Percentiles rank a stretch among this genome's conserved stretches.
Conservation (phyloP, 148 eudicot species). For the Arbutus unedo region DNA sequence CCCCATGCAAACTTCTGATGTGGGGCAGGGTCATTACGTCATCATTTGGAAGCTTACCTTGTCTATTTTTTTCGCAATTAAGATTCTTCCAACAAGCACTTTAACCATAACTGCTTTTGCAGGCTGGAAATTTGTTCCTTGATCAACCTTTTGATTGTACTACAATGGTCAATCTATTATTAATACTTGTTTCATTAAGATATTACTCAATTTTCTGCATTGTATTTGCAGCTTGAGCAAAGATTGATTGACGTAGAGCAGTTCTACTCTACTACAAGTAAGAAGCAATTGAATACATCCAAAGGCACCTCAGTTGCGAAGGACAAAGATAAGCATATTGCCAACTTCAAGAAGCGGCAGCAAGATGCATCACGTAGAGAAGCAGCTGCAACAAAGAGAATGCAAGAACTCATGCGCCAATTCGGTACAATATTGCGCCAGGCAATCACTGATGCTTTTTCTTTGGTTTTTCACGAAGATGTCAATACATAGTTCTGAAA, state of each 20-base stretch:
- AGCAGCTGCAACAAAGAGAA: conserved; percentile 66
- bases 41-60: neutral
- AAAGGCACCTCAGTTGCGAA: conserved; percentile 52
- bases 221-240: conserved; percentile 62
- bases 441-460: conserved; percentile 35
- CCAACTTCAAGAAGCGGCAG: conserved; percentile 45
- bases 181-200: neutral
- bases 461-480: neutral
- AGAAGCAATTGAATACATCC: conserved; percentile 42
- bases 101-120: neutral
- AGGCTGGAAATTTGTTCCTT: neutral
- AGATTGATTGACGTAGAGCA: conserved; percentile 62
- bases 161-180: neutral
- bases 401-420: conserved; percentile 83
- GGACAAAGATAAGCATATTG: conserved; percentile 52
- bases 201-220: neutral
- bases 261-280: conserved; percentile 46
- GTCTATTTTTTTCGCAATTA: neutral
- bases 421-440: conserved; percentile 55
- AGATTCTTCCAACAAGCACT: neutral
- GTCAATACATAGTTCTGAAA: neutral
- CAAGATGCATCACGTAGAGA: conserved; percentile 49
- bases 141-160: too few relatives aligned
- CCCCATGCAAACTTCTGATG: neutral
- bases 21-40: neutral